Conservation (phyloP, 2,329 filamentous ascomycete genomes). For the Fusarium xylarioides region DNA sequence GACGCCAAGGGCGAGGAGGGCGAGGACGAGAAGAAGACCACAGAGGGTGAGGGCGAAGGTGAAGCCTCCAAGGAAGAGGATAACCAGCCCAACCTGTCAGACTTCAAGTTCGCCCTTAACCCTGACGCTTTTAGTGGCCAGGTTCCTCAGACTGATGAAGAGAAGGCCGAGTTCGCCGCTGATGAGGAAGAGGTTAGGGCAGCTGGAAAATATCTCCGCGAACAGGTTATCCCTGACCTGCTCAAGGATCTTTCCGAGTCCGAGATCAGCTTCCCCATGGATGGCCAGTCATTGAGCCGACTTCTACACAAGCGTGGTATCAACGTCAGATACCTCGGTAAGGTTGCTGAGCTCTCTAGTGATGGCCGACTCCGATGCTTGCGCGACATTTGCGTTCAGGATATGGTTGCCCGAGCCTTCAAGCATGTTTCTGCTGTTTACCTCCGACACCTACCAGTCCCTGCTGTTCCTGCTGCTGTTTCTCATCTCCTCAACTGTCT, state of each 20-base stretch:
- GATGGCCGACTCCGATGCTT: constrained; percentile 80
- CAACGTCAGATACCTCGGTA: constrained; percentile 95
- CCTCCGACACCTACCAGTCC: constrained; percentile 79
- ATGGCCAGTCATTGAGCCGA: constrained; percentile 88
- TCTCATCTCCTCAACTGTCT: constrained; percentile 94
- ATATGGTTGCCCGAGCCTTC: constrained; percentile 95
- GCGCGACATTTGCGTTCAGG: constrained; percentile 80
- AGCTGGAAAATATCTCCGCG: constrained; percentile 80
- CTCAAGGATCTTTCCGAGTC: constrained; percentile 88
- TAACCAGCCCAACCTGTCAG: constrained; percentile 81
- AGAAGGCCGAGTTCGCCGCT: constrained; percentile 81
- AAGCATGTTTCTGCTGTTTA: constrained; percentile 89
- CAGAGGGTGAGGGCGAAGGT: constrained; percentile 45
- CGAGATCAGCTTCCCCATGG: constrained; percentile 97
- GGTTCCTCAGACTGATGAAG: constrained; percentile 85
- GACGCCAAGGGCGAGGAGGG: constrained; percentile 41
- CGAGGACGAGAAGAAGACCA: constrained; percentile 46
- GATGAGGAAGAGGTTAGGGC: constrained; percentile 91
- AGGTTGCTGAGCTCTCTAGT: constrained; percentile 75
- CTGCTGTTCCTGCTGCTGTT: constrained; percentile 81
- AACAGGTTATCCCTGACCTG: constrained; percentile 83
- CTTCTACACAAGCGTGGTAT: constrained; percentile 96
- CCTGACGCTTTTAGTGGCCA: constrained; percentile 96
- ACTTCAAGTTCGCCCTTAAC: constrained; percentile 89
- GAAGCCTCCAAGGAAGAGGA: constrained; percentile 43